phyloP scores from a whole-genome alignment of 768 basidiomycete species.

The Tulasnella calospora region DNA sequence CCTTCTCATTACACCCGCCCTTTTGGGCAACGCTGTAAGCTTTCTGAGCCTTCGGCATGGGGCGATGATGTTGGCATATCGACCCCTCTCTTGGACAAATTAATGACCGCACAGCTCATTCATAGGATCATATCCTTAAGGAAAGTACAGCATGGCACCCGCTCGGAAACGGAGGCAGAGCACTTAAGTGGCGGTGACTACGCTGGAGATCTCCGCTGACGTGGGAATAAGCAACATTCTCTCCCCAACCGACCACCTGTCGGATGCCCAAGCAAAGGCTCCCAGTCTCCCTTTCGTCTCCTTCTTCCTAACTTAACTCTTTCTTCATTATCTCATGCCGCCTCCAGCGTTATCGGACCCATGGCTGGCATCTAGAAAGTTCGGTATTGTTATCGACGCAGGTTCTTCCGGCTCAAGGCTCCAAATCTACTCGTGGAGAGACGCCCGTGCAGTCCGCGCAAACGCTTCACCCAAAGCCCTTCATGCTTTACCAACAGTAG shows the following conservation, averaged over 20 bases:
- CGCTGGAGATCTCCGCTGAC: neutral
- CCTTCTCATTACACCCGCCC: neutral
- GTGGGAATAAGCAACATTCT: neutral
- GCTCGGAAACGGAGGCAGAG: neutral
- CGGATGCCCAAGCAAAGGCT: neutral
- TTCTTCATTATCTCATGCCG: conserved; percentile 49
- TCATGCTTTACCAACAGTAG: conserved; percentile 67
- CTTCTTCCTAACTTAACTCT: conserved; percentile 6
- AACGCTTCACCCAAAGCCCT: conserved; percentile 4
- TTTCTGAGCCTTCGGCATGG: neutral
- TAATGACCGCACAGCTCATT: neutral
- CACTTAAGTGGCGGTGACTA: neutral
- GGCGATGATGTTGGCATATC: neutral
- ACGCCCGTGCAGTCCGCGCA: conserved; percentile 56
- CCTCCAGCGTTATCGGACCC: conserved; percentile 64
- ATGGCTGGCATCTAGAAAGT: conserved; percentile 76
- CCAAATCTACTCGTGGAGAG: conserved; percentile 95
- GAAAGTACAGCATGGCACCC: neutral
- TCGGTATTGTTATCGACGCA: conserved; percentile 95
- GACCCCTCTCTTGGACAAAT: neutral
- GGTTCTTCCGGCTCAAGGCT: conserved; percentile 95
- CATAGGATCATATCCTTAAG: neutral
- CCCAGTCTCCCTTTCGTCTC: neutral
- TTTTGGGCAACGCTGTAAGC: neutral
- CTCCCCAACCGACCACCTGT: neutral